A percentile compares a stretch with the other conserved stretches of the same genome.
Conservation (phyloP, 306 rosid species). For the Cucumis hystrix region DNA sequence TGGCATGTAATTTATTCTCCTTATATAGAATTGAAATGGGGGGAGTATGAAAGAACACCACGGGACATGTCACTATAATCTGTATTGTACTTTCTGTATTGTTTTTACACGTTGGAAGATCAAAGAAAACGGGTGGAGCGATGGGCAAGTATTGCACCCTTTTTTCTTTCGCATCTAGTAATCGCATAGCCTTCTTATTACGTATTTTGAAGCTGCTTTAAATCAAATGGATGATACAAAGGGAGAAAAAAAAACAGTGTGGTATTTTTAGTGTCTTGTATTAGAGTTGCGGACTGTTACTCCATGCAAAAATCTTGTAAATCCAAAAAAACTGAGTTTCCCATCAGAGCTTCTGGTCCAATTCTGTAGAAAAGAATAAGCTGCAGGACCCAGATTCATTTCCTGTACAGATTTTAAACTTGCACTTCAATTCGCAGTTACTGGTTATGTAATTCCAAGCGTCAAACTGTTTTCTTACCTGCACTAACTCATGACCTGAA, state of each 20-base stretch:
- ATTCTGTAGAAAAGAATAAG: conserved; percentile 52
- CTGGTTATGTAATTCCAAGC: not conserved
- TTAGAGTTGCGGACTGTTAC: conserved; percentile 25
- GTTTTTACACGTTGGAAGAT: not conserved
- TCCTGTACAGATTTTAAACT: conserved; percentile 43
- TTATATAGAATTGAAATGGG: not conserved
- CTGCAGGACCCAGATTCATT: conserved; percentile 67
- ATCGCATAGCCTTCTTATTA: not conserved
- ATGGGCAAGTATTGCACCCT: not conserved
- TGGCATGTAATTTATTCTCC: not conserved
- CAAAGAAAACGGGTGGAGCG: not conserved
- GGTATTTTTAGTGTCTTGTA: not conserved
- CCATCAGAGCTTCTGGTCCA: conserved; percentile 83
- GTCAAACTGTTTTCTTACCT: conserved; percentile 32
- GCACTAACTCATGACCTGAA: conserved; percentile 77
- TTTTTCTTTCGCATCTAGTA: not conserved
- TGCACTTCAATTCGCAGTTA: not conserved
- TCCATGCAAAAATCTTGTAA: conserved; percentile 82
- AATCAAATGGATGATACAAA: not conserved
- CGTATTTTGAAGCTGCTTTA: not conserved
- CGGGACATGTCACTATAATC: not conserved
- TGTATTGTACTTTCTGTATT: not conserved
- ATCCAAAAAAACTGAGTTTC: conserved; percentile 78
- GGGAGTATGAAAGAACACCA: not conserved
- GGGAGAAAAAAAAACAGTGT: not conserved